A percentile compares a stretch with the other conserved stretches of the same genome.
Evolutionary conservation across 1,139 yeast species (phyloP).

Genomic region (Pichia sp.): DNA sequence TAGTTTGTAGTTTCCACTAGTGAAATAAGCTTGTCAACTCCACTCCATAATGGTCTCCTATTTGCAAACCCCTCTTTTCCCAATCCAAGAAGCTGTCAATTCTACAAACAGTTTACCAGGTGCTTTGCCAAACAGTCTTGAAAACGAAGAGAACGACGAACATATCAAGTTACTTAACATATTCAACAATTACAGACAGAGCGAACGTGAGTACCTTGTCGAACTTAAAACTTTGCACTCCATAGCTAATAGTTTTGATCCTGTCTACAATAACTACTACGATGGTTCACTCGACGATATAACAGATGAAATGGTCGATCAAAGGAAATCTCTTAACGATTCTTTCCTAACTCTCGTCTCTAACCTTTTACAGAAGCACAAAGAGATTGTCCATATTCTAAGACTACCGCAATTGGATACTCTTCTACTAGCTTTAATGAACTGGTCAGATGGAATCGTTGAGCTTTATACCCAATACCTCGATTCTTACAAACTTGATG

Average conservation of each 20-base stretch:
- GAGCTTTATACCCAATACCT: slow-evolving; percentile 27
- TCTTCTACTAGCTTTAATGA: slow-evolving; percentile 14
- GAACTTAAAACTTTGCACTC: slow-evolving; percentile 19
- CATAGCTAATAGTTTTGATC: slow-evolving; percentile 21
- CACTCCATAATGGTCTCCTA: not conserved
- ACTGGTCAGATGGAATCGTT: slow-evolving; percentile 19
- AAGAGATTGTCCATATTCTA: slow-evolving; percentile 12
- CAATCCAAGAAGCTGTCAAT: slow-evolving; percentile 18
- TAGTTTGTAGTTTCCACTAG: not conserved
- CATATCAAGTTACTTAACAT: not conserved
- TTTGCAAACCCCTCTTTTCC: slow-evolving; percentile 17
- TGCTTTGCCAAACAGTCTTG: not conserved
- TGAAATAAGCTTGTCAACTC: not conserved
- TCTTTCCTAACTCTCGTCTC: slow-evolving; percentile 14
- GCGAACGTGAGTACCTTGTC: slow-evolving; percentile 17
- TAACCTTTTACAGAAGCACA: slow-evolving; percentile 16
- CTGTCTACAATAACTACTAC: slow-evolving; percentile 24
- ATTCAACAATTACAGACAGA: slow-evolving; percentile 6
- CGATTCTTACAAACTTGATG: slow-evolving; percentile 27
- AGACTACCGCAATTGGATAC: slow-evolving; percentile 11
- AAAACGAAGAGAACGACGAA: not conserved
- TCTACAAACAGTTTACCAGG: slow-evolving; percentile 11
- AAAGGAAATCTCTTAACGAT: slow-evolving; percentile 17
- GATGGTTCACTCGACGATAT: slow-evolving; percentile 24
- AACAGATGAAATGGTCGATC: slow-evolving; percentile 17